These are phyloP conservation scores for Cairneyella variabilis DNA, from an alignment of 495 filamentous ascomycete genomes.

Conservation along the genomic window DNA sequence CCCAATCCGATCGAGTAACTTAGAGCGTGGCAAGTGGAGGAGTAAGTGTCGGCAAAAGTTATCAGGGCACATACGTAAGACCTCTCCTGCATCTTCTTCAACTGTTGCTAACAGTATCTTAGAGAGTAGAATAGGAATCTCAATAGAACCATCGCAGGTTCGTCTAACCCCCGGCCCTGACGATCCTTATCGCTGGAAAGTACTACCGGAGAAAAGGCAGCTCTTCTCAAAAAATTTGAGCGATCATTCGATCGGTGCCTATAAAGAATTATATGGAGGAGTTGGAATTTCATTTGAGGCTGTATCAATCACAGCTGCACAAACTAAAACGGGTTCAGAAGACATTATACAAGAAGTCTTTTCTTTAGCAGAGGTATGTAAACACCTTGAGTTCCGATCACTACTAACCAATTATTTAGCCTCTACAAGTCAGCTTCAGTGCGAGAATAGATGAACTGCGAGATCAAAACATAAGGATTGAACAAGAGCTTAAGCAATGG, in stretches of 20 bases:
- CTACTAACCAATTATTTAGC: background rate
- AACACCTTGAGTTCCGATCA: background rate
- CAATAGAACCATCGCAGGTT: background rate
- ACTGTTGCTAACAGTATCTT: background rate
- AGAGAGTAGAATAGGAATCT: background rate
- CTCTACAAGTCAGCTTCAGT: background rate
- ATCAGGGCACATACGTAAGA: background rate
- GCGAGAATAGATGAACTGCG: background rate
- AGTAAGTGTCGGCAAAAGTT: background rate
- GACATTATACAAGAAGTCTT: background rate
- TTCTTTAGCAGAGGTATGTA: background rate
- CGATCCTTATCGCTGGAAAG: background rate
- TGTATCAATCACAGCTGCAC: background rate
- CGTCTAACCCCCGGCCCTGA: background rate
- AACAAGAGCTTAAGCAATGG: background rate
- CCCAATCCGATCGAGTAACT: background rate
- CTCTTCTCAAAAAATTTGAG: conserved; percentile 7
- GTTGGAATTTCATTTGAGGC: background rate
- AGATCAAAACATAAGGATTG: background rate
- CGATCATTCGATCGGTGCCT: background rate
- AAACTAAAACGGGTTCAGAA: background rate
- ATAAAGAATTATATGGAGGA: background rate
- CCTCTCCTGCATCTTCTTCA: background rate
- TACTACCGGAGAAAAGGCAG: background rate
- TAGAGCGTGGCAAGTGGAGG: background rate